Evolutionary conservation across 1,284 basidiomycete species (phyloP), one percentile per base, ranked within the genome.

Genomic region (Malassezia sympodialis): DNA sequence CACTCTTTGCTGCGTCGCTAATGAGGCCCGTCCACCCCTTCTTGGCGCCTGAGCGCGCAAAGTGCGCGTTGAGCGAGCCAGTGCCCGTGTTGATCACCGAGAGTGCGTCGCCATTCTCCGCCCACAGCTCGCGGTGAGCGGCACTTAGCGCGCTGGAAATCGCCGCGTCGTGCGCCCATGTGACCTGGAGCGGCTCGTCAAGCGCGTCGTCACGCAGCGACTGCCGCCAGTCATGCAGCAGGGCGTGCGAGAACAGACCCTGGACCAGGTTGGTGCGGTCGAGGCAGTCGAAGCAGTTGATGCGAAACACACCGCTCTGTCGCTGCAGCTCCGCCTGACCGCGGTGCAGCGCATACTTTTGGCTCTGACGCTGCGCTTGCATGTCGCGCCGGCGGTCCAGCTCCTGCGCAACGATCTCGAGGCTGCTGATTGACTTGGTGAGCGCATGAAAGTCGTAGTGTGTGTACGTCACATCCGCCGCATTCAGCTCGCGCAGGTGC

Each of bases 241-340:
- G 56, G 12, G 61, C 58, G 11, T 69, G 68, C 42, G 69, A 72
- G 17, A 73, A 56, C 51, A 68, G 59, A 28, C 96, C 91, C 76
- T 96, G 87, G 1, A 96, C 83, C 62, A 94, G 94, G 73, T 99
- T 99, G n/a, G 94, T 99, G 34, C 94, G 84, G 72, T 96, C 93
- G 59, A 96, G 78, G 74, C 90, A 96, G 74, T 96, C 93, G 45
- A 98, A 78, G 73, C 93, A 99, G 71, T 99, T 99, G 12, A 85
- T 87, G 49, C 94, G 80, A 75, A 98, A 96, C 8, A 90, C 82
- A 4, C 94, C 94, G 51, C 82, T 82, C 72, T 99, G 94, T 7
- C 50, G 49, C 21, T 56, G 31, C 12, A 61, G 24, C 19, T 66
- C 12, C 14, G 35, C 41, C 12, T 21, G 28, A 7, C 28, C 27